Conservation (phyloP, 2,329 filamentous ascomycete genomes). For the Fonsecaea nubica region DNA sequence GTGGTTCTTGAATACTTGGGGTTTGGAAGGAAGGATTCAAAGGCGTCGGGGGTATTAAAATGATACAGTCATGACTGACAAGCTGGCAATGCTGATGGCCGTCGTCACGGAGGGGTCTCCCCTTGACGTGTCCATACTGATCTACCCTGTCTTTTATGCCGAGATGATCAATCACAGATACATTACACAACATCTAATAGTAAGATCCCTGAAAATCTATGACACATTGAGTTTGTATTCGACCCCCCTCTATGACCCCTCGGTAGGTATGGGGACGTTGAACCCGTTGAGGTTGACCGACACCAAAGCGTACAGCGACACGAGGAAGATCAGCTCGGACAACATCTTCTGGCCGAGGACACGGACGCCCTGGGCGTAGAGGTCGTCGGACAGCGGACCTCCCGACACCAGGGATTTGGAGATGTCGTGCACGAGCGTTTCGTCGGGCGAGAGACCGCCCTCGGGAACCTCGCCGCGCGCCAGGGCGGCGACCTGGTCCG, state of each 20-base stretch:
- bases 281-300: slow-evolving; percentile 4
- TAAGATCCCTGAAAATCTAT: neutral
- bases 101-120: too few relatives aligned
- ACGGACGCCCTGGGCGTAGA: neutral
- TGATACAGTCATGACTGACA: too few relatives aligned
- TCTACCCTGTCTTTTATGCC: too few relatives aligned
- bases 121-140: too few relatives aligned
- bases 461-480: neutral
- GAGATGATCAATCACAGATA: too few relatives aligned
- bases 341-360: neutral
- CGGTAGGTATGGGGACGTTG: neutral
- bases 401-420: neutral
- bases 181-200: neutral
- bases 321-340: neutral
- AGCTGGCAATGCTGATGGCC: too few relatives aligned
- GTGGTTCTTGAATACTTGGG: neutral
- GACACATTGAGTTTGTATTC: neutral
- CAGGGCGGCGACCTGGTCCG: neutral
- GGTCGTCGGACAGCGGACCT: neutral
- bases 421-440: neutral
- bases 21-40: neutral
- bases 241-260: neutral
- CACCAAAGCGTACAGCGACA: neutral
- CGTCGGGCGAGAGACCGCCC: neutral
- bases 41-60: neutral